These are phyloP conservation scores for Penicillium salamii DNA, from an alignment of 495 filamentous ascomycete genomes.

Conservation along the genomic window DNA sequence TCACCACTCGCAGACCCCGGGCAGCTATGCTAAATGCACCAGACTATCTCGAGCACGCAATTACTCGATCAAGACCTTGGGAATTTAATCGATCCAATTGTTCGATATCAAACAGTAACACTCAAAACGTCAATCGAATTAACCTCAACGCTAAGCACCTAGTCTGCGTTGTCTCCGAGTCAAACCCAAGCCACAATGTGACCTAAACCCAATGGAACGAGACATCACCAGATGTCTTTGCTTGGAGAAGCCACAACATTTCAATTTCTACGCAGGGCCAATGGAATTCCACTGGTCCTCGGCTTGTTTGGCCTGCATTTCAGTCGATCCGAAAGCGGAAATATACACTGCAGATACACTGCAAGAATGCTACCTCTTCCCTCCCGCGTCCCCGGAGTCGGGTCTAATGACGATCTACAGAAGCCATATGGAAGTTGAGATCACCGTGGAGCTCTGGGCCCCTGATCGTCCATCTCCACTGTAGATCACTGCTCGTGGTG, in stretches of 20 bases:
- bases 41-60: no score
- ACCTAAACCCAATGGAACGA: neutral
- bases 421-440: neutral
- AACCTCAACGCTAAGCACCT: neutral
- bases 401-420: neutral
- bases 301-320: neutral
- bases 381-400: neutral
- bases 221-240: no score
- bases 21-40: no score
- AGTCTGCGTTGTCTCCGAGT: constrained; percentile 1
- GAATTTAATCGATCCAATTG: no score
- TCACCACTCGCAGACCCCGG: no score
- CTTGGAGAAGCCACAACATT: no score
- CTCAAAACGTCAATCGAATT: neutral
- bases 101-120: no score
- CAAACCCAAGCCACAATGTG: neutral
- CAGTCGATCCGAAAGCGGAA: neutral
- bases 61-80: no score
- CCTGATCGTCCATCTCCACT: neutral
- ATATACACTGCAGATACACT: neutral
- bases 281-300: neutral
- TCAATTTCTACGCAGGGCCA: no score
- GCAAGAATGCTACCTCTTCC: neutral
- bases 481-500: neutral
- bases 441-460: neutral